Base-by-base conservation (phyloP, 257 asterid genomes). In the Solanum megistacrolobum region DNA sequence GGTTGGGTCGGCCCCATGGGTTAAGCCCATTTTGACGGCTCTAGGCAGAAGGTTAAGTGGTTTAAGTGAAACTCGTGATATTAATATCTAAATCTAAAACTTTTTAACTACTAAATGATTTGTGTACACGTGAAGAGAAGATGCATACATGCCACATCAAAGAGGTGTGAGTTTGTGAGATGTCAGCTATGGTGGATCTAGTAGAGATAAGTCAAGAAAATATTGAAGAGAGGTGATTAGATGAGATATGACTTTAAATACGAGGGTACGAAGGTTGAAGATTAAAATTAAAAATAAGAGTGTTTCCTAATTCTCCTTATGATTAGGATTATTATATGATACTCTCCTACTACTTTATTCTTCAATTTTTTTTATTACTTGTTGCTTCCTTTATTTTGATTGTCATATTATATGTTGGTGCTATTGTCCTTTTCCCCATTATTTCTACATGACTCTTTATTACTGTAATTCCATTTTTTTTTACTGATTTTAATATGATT, bases 241-340 rank as follows among this genome's bases (percentile, higher is more conserved):
- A 4, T 1, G 3, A n/a, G 32, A n/a, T 6, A n/a, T 25, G 32
- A 11, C 16, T 21, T 6, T 11, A 65, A 0, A 65, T 12, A 12
- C 1, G 2, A 66, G 1, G 20, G 1, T 12, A 68, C 1, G 21
- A 2, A 27, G 1, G 9, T 68, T 0, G 21, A 68, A 5, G 2
- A 68, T 6, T 27, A 27, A 12, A 11, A 0, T 27, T 12, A 27
- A 27, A 66, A 1, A 3, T 27, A 52, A 52, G 8, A 25, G 35
- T 3, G 20, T 12, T 27, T 3, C 14, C 20, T 66, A 66, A 5
- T 27, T n/a, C 18, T 5, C 16, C 10, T 12, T 25, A 11, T 65
- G 18, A 25, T 2, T 11, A 25, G 31, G 1, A 12, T 11, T 12
- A 12, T 4, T 27, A 66, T 43, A 43, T 43, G 48, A 43, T 66